Percentiles rank a stretch among this genome's conserved stretches.
Conservation (phyloP, 305 asterid species). For the Solanum hybrid region DNA sequence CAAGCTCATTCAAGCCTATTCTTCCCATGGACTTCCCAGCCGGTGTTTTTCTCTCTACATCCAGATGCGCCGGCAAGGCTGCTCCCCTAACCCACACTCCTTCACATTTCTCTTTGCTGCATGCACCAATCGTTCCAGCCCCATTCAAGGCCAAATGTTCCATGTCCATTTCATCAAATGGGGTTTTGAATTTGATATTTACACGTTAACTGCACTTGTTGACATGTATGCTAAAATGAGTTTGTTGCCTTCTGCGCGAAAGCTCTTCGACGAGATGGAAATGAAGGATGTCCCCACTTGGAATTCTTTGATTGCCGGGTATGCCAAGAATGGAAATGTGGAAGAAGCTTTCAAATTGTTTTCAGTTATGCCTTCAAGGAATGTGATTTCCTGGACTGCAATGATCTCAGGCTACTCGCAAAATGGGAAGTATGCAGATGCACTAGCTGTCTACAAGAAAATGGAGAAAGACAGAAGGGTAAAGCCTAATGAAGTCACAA, state of each 20-base stretch:
- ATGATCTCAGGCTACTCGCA: constrained; percentile 66
- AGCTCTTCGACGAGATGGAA: constrained; percentile 45
- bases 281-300: constrained; percentile 51
- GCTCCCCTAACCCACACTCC: constrained; percentile 44
- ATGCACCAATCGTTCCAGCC: constrained; percentile 25
- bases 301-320: constrained; percentile 72
- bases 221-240: constrained; percentile 84
- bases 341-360: constrained; percentile 55
- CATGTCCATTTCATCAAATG: constrained; percentile 59
- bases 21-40: constrained; percentile 37
- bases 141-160: constrained; percentile 37
- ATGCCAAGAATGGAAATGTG: constrained; percentile 48
- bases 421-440: constrained; percentile 58
- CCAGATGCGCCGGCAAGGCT: constrained; percentile 27
- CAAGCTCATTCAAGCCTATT: constrained; percentile 72
- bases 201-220: constrained; percentile 54
- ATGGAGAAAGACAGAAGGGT: constrained; percentile 50
- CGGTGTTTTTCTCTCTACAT: constrained; percentile 53
- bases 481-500: constrained; percentile 70
- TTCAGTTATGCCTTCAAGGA: constrained; percentile 42
- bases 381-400: constrained; percentile 80
- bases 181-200: constrained; percentile 43
- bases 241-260: constrained; percentile 33
- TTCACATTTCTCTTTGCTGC: constrained; percentile 73
- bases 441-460: constrained; percentile 52